Base-by-base conservation (phyloP, 495 filamentous ascomycete genomes). In the Parathielavia appendiculata region DNA sequence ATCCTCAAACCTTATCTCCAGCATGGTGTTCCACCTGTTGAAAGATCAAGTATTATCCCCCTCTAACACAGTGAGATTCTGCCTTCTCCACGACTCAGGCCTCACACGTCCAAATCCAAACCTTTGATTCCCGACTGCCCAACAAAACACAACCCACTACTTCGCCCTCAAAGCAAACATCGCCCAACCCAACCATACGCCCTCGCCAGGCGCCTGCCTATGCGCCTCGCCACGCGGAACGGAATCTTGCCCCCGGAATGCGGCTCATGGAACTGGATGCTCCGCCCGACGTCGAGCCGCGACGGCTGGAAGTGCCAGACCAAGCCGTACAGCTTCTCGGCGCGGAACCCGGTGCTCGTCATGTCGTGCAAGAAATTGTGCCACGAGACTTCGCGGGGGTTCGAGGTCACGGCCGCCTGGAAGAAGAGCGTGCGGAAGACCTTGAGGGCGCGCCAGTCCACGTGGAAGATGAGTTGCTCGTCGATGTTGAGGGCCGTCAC, bases 281-380 rank as follows among this genome's bases (percentile, higher is more conserved):
- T 68, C 4, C 74, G 53, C 53, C 74, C 63, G 5, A 34, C 36
- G 48, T 76, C 73, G 39, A 71, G 60, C 1, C 50, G 62, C n/a
- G 59, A 56, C 9, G 77, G 72, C 43, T 58, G 53, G 57, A 83
- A 81, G 46, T 77, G 67, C 81, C 81, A 85, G 0, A 73, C 77
- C 1, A 75, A 81, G 0, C 81, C 80, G 54, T 80, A 77, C 10
- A 82, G 66, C 64, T 83, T 82, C 66, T 75, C 66, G 0, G 71
- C 67, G 5, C 50, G 23, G 50, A 83, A 82, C 1, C 79, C 78
- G 6, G 71, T 68, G 6, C 70, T 60, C 8, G 61, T 51, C 78
- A 85, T 77, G 8, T 80, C 79, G 51, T 78, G 68, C 20, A 85
- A 59, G 53, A 84, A 79, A 53, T 82, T 79, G 22, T 56, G 66